Conservation (phyloP, 495 filamentous ascomycete genomes). For the Penicillium herquei region DNA sequence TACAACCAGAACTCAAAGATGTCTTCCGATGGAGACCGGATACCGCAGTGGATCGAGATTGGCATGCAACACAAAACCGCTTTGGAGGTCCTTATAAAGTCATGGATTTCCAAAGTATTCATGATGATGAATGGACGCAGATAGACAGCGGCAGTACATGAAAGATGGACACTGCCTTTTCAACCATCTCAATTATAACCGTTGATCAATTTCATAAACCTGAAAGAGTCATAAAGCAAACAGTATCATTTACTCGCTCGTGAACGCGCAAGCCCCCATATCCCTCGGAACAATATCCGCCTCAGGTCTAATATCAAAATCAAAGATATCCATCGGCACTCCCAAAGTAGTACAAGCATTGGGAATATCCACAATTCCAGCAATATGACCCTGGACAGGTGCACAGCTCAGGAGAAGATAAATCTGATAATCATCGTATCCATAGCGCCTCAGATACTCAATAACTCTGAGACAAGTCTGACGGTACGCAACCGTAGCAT, state of each 20-base stretch:
- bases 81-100: constrained; percentile 43
- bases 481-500: constrained; percentile 88
- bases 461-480: constrained; percentile 81
- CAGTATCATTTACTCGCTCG: constrained; percentile 31
- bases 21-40: constrained; percentile 54
- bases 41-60: constrained; percentile 44
- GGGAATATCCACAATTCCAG: constrained; percentile 87
- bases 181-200: no score
- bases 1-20: constrained; percentile 36
- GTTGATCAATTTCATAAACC: no score
- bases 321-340: constrained; percentile 92
- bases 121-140: constrained; percentile 35
- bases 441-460: constrained; percentile 84
- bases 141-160: constrained; percentile 4
- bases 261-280: constrained; percentile 77
- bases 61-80: constrained; percentile 48
- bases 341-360: constrained; percentile 88
- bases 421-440: constrained; percentile 77
- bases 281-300: constrained; percentile 62
- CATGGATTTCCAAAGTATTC: constrained; percentile 48
- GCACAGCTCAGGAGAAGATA: constrained; percentile 89
- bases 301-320: constrained; percentile 83
- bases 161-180: no score
- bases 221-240: no score
- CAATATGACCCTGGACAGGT: constrained; percentile 88